A percentile compares a stretch with the other conserved stretches of the same genome.
Evolutionary conservation across 306 rosid genomes (phyloP).

Genomic region (Abrus precatorius): DNA sequence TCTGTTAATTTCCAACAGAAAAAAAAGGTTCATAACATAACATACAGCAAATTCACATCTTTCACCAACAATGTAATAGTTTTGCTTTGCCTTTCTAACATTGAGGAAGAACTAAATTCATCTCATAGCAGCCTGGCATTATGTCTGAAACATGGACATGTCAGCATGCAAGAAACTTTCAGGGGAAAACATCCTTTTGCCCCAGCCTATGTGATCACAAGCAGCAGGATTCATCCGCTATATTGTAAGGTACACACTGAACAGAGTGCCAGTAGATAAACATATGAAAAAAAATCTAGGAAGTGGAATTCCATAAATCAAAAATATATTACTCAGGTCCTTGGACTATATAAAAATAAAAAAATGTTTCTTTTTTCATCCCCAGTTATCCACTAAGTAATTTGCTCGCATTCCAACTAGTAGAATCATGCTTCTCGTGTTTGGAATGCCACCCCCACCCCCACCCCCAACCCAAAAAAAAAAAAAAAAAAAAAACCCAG

Average conservation of each 20-base stretch:
- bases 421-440: too few relatives aligned
- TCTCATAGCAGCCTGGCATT: neutral
- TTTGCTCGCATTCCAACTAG: neutral
- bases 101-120: neutral
- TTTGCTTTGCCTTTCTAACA: neutral
- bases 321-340: constrained; percentile 25
- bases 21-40: neutral
- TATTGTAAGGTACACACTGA: neutral
- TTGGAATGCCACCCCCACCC: neutral
- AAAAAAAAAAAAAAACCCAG: neutral
- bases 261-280: constrained; percentile 9
- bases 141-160: constrained; percentile 26
- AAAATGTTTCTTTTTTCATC: neutral
- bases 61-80: constrained; percentile 12
- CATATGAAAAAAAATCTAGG: neutral
- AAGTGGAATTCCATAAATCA: constrained; percentile 18
- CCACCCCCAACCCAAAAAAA: neutral
- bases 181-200: neutral
- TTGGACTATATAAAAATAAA: neutral
- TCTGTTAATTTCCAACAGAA: neutral
- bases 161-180: neutral
- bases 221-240: neutral
- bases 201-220: neutral
- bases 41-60: neutral
- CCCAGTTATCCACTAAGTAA: neutral